These are phyloP conservation scores for Trichosporon inkin DNA, from an alignment of 1,284 basidiomycete genomes.

Conservation along the genomic window DNA sequence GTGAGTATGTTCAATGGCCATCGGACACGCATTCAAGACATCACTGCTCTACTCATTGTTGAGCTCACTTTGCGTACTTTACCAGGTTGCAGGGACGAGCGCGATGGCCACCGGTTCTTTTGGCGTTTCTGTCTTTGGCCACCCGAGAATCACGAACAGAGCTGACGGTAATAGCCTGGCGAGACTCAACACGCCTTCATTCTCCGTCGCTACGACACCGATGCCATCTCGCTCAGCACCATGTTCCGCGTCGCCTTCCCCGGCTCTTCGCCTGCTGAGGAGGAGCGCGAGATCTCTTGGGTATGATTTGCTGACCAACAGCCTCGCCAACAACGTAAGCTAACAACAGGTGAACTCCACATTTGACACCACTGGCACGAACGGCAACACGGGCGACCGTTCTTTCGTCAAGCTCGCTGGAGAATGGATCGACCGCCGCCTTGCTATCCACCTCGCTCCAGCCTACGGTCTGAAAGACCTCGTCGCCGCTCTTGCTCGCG, in stretches of 20 bases:
- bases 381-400: slow-evolving; percentile 62
- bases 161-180: slow-evolving; percentile 19
- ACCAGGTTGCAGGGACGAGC: neutral
- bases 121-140: slow-evolving; percentile 1
- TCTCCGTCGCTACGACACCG: slow-evolving; percentile 90
- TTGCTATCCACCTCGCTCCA: slow-evolving; percentile 59
- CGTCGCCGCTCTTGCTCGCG: slow-evolving; percentile 60
- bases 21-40: neutral
- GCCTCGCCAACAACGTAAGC: neutral
- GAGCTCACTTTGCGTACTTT: neutral
- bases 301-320: slow-evolving; percentile 36
- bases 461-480: slow-evolving; percentile 57
- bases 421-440: slow-evolving; percentile 69
- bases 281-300: slow-evolving; percentile 79
- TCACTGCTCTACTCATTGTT: neutral
- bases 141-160: neutral
- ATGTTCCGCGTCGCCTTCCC: slow-evolving; percentile 99
- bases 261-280: slow-evolving; percentile 69
- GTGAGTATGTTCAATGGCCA: slow-evolving; percentile 52
- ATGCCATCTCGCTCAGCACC: slow-evolving; percentile 89
- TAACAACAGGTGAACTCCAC: slow-evolving; percentile 50
- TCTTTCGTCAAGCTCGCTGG: slow-evolving; percentile 71
- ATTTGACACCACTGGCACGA: slow-evolving; percentile 74
- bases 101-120: neutral
- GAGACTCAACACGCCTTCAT: slow-evolving; percentile 72